phyloP scores from a whole-genome alignment of 257 asterid genomes.

The Salvia hispanica region DNA sequence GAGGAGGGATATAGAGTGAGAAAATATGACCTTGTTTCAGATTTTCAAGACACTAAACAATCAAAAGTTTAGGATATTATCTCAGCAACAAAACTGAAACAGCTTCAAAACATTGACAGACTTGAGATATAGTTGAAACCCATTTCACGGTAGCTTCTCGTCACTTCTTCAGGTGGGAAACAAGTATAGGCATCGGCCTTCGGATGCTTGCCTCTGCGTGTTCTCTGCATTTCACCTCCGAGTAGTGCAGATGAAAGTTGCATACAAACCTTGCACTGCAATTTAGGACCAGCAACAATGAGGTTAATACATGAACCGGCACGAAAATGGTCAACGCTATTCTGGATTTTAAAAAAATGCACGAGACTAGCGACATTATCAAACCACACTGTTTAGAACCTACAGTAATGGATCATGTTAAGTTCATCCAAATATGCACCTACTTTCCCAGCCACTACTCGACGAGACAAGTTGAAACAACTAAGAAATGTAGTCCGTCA shows the following conservation, averaged over 20 bases:
- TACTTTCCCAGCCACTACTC: no score
- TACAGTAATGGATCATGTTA: no score
- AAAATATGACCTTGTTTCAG: conserved; percentile 34
- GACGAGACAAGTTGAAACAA: no score
- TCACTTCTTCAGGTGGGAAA: conserved; percentile 73
- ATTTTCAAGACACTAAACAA: conserved; percentile 49
- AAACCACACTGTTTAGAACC: no score
- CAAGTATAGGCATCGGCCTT: conserved; percentile 62
- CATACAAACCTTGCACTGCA: conserved; percentile 91
- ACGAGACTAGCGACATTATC: neutral
- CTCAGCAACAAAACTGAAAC: conserved; percentile 40
- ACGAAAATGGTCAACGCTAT: neutral
- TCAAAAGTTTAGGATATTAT: no score
- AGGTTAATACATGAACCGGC: neutral
- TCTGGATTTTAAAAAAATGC: neutral
- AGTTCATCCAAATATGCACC: no score
- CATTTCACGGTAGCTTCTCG: neutral
- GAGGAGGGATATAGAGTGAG: neutral
- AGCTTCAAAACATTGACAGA: conserved; percentile 47
- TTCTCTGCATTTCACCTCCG: conserved; percentile 85
- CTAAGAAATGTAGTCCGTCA: no score
- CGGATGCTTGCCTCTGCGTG: conserved; percentile 84
- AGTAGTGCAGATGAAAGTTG: conserved; percentile 89
- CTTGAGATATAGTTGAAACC: conserved; percentile 36
- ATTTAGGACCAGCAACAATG: neutral